phyloP scores from a whole-genome alignment of 2,329 filamentous ascomycete species.

The Aschersonia sp. region DNA sequence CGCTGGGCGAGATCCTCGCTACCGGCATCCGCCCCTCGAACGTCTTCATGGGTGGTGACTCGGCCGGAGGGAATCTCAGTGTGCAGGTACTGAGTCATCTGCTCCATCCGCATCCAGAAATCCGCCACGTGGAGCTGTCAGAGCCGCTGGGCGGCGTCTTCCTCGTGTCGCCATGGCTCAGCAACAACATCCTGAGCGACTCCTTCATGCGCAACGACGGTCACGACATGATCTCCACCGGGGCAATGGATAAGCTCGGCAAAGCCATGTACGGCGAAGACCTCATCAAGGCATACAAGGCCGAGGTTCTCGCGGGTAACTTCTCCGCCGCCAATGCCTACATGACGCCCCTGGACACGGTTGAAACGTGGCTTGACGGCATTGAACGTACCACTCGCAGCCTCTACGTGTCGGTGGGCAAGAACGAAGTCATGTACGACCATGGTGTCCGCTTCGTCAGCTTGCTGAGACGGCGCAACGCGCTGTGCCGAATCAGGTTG shows the following conservation, averaged over 20 bases:
- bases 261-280: constrained; percentile 4
- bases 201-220: constrained; percentile 13
- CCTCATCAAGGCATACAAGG: constrained; percentile 3
- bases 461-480: constrained; percentile 8
- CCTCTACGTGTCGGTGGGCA: constrained; percentile 19
- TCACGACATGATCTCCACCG: constrained; percentile 18
- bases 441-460: constrained; percentile 13
- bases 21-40: constrained; percentile 15
- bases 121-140: constrained; percentile 8
- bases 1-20: constrained; percentile 14
- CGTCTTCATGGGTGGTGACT: constrained; percentile 21
- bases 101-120: constrained; percentile 14
- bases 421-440: constrained; percentile 16
- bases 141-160: constrained; percentile 16
- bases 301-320: neutral
- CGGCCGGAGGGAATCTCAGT: constrained; percentile 20
- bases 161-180: constrained; percentile 18
- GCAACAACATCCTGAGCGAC: constrained; percentile 5
- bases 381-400: constrained; percentile 8
- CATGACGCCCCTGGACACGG: constrained; percentile 15
- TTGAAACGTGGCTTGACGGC: constrained; percentile 13
- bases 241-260: constrained; percentile 4
- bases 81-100: constrained; percentile 18
- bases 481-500: constrained; percentile 11
- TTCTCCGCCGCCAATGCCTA: constrained; percentile 7